Percentiles rank a stretch among this genome's conserved stretches.
phyloP scores from a whole-genome alignment of 768 basidiomycete genomes.

The Rhizopogon vinicolor region DNA sequence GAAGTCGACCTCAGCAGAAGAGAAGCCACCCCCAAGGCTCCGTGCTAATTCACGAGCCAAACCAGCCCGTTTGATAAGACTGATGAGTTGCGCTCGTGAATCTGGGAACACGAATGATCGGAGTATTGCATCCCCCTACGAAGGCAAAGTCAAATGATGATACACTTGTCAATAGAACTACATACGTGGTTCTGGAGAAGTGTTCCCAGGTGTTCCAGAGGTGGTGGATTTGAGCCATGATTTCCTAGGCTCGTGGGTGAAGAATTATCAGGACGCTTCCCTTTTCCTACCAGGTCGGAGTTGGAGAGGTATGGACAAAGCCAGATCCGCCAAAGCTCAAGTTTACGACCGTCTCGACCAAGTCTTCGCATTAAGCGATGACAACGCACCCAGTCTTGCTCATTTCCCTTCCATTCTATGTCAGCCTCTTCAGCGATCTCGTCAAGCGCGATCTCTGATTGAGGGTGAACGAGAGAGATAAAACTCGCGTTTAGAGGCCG shows the following conservation, averaged over 20 bases:
- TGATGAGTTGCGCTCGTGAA: conserved; percentile 64
- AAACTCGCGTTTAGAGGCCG: conserved; percentile 17
- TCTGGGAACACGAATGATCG: conserved; percentile 68
- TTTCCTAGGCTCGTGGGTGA: conserved; percentile 6
- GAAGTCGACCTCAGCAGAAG: conserved; percentile 50
- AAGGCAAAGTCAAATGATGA: conserved; percentile 6
- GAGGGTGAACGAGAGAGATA: conserved; percentile 26
- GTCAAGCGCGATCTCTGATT: conserved; percentile 12
- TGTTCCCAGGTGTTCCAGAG: conserved; percentile 40
- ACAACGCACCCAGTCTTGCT: conserved; percentile 59
- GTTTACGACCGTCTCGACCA: conserved; percentile 64
- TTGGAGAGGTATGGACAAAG: conserved; percentile 35
- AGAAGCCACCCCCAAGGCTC: conserved; percentile 20
- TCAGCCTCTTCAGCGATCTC: conserved; percentile 19
- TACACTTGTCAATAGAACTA: conserved; percentile 8
- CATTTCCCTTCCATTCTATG: conserved; percentile 53
- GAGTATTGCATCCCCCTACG: conserved; percentile 53
- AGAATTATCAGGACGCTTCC: conserved; percentile 41
- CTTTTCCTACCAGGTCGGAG: conserved; percentile 28
- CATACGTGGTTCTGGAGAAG: conserved; percentile 61
- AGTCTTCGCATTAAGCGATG: conserved; percentile 46
- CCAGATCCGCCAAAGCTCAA: conserved; percentile 77
- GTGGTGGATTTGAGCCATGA: conserved; percentile 13
- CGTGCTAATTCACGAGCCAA: conserved; percentile 28
- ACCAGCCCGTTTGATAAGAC: conserved; percentile 45